Conservation (phyloP, 352 stramenopile genomes). For the Pythium aquatile region DNA sequence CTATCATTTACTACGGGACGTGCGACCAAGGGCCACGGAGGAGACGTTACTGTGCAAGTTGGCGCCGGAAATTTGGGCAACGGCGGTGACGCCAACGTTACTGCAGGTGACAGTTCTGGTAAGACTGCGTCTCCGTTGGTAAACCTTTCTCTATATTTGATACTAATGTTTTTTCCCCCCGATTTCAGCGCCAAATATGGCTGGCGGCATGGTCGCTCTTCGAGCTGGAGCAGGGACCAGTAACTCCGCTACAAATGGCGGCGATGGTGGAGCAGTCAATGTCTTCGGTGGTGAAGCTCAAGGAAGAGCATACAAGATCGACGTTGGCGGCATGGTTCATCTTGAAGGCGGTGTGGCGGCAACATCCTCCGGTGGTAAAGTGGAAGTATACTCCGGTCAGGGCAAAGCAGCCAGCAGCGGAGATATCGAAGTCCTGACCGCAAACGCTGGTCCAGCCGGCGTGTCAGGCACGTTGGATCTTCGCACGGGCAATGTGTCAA, state of each 20-base stretch:
- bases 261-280: constrained; percentile 56
- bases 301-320: constrained; percentile 37
- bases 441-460: constrained; percentile 72
- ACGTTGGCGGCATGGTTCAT: constrained; percentile 58
- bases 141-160: too few species aligned
- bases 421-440: constrained; percentile 57
- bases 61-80: constrained; percentile 34
- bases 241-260: constrained; percentile 44
- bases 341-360: constrained; percentile 54
- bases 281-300: constrained; percentile 55
- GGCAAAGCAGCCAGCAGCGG: constrained; percentile 55
- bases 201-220: constrained; percentile 49
- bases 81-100: constrained; percentile 59
- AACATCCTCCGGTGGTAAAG: constrained; percentile 54
- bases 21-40: constrained; percentile 42
- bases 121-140: constrained; percentile 5
- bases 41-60: constrained; percentile 36
- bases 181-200: constrained; percentile 31
- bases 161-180: neutral
- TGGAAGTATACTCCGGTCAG: constrained; percentile 57
- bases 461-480: constrained; percentile 76
- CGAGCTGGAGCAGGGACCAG: constrained; percentile 55
- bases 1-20: constrained; percentile 35
- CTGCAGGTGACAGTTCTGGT: constrained; percentile 67
- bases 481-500: constrained; percentile 68